Evolutionary conservation across 2,329 filamentous ascomycete genomes (phyloP).

Genomic region (Fusarium torreyae): DNA sequence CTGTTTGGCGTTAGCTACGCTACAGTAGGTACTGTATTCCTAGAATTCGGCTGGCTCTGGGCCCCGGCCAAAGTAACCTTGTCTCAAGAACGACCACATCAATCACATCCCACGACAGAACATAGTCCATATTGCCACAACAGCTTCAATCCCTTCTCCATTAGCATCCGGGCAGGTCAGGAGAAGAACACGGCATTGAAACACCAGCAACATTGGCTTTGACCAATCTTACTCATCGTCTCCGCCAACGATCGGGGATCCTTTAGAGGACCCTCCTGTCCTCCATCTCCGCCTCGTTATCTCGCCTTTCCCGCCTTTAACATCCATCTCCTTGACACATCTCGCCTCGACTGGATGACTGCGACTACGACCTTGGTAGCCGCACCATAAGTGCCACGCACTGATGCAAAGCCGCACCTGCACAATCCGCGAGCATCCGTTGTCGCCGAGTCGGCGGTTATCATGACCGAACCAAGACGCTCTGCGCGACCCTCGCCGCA

Average conservation of each 20-base stretch:
- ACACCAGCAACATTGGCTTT: constrained; percentile 21
- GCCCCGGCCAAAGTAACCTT: constrained; percentile 35
- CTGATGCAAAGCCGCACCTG: constrained; percentile 54
- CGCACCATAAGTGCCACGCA: constrained; percentile 44
- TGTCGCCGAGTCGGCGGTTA: constrained; percentile 55
- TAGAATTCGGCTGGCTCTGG: constrained; percentile 23
- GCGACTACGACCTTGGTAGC: constrained; percentile 29
- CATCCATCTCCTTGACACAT: constrained; percentile 32
- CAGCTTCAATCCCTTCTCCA: constrained; percentile 11
- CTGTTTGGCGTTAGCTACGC: constrained; percentile 24
- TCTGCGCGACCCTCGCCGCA: constrained; percentile 54
- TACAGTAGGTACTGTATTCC: constrained; percentile 1
- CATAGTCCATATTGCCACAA: constrained; percentile 19
- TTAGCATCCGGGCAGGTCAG: not conserved
- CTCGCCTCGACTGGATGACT: constrained; percentile 42
- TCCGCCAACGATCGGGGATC: constrained; percentile 33
- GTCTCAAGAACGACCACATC: constrained; percentile 37
- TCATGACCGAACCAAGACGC: constrained; percentile 56
- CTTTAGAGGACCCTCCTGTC: constrained; percentile 24
- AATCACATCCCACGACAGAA: constrained; percentile 31
- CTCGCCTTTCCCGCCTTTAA: constrained; percentile 37
- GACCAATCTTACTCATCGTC: constrained; percentile 37
- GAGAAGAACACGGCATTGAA: constrained; percentile 7
- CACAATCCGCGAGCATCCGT: constrained; percentile 49
- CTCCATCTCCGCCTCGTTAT: constrained; percentile 38